Percentiles rank a stretch among this genome's conserved stretches.
phyloP scores from a whole-genome alignment of 225 moss, liverwort and hornwort species.

The Rhytidiadelphus loreus region DNA sequence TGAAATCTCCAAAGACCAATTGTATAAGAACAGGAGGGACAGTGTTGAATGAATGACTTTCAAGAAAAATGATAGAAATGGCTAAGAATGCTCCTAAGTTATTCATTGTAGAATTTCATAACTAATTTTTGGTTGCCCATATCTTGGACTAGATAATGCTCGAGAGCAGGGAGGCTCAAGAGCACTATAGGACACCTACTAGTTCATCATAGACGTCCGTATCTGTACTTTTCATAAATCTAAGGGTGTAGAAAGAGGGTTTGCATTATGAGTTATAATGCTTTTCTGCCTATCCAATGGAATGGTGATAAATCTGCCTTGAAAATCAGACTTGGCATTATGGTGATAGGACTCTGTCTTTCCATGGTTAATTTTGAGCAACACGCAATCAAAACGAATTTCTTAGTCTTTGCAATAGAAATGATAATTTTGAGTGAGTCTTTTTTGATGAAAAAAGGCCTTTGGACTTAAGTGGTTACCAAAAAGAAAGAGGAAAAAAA shows the following conservation, averaged over 20 bases:
- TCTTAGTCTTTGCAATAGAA: neutral
- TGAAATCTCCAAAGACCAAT: neutral
- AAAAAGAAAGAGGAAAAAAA: neutral
- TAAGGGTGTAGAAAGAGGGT: too few species aligned
- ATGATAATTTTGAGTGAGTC: neutral
- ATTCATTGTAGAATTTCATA: neutral
- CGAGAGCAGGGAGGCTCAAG: too few species aligned
- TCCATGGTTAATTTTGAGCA: neutral
- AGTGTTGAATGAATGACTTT: neutral
- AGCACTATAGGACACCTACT: too few species aligned
- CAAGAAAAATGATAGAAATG: neutral
- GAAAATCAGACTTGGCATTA: too few species aligned
- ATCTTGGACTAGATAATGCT: too few species aligned
- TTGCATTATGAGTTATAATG: too few species aligned
- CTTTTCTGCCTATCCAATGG: too few species aligned
- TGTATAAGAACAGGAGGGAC: neutral
- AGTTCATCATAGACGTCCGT: too few species aligned
- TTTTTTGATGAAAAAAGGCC: neutral
- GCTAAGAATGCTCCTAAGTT: neutral
- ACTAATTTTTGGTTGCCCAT: neutral
- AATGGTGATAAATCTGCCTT: too few species aligned
- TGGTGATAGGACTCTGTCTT: accelerated
- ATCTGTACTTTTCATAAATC: too few species aligned
- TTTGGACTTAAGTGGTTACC: accelerated
- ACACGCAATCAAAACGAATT: neutral